These are phyloP conservation scores for Colletotrichum liriopes DNA, from an alignment of 2,329 filamentous ascomycete species.

Conservation along the genomic window DNA sequence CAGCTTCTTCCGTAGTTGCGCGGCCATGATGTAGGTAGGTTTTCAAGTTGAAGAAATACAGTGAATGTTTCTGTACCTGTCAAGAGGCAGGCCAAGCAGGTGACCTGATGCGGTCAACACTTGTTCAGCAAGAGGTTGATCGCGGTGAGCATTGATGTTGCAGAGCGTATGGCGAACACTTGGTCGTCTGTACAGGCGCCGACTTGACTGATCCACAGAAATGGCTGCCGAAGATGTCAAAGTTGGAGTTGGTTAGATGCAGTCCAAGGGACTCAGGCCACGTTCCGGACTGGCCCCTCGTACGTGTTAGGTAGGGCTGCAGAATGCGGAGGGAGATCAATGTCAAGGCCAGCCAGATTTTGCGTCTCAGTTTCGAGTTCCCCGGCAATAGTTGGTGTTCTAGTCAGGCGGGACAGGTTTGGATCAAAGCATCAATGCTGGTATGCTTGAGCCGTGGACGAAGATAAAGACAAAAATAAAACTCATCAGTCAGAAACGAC, in stretches of 20 bases:
- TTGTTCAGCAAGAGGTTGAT: not conserved
- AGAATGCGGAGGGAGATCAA: not conserved
- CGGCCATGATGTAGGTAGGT: not conserved
- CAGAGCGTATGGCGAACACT: not conserved
- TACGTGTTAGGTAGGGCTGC: not conserved
- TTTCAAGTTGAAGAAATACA: not conserved
- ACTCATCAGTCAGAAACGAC: conserved; percentile 12
- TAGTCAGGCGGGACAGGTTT: not conserved
- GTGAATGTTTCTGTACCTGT: not conserved
- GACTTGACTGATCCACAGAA: not conserved
- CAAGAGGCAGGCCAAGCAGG: not conserved
- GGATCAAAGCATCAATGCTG: not conserved
- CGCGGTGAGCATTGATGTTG: not conserved
- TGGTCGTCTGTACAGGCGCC: not conserved
- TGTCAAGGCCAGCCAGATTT: not conserved
- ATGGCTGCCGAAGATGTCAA: not conserved
- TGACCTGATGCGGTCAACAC: not conserved
- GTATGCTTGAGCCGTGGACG: not conserved
- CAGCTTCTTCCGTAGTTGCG: conserved; percentile 62
- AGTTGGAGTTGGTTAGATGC: not conserved
- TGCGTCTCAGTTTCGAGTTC: not conserved
- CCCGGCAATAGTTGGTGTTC: not conserved
- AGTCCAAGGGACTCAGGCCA: not conserved
- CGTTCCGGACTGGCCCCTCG: too few species aligned
- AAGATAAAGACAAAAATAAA: conserved; percentile 31